phyloP scores from a whole-genome alignment of 2,329 filamentous ascomycete genomes.

The Phoma herbarum region DNA sequence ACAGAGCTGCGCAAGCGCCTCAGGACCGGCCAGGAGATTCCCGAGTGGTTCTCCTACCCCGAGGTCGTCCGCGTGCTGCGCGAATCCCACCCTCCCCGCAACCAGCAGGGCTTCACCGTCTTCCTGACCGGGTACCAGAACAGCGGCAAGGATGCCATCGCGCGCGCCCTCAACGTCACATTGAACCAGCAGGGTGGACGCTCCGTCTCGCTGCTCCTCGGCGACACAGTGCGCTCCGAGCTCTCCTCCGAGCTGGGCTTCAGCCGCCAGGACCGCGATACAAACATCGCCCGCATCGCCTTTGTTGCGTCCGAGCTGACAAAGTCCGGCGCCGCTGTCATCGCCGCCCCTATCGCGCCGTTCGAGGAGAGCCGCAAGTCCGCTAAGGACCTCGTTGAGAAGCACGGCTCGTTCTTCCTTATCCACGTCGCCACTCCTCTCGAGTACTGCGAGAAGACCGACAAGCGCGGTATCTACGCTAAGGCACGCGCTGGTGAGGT shows the following conservation, averaged over 20 bases:
- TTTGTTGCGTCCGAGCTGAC: constrained; percentile 97
- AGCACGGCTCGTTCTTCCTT: constrained; percentile 91
- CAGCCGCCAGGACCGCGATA: constrained; percentile 88
- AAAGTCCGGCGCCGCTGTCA: constrained; percentile 90
- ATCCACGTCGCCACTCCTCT: constrained; percentile 93
- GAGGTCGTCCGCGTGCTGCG: constrained; percentile 96
- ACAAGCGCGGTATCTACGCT: constrained; percentile 89
- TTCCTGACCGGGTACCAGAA: constrained; percentile 98
- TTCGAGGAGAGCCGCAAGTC: constrained; percentile 80
- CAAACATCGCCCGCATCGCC: constrained; percentile 94
- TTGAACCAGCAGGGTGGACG: constrained; percentile 98
- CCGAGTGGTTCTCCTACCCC: constrained; percentile 99
- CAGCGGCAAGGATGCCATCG: constrained; percentile 96
- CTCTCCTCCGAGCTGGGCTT: constrained; percentile 96
- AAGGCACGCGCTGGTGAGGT: constrained; percentile 88
- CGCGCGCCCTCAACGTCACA: constrained; percentile 92
- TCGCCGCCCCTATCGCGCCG: constrained; percentile 94
- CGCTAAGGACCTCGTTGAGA: constrained; percentile 85
- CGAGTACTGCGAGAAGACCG: constrained; percentile 93
- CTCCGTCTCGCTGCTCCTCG: constrained; percentile 90
- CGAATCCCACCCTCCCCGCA: constrained; percentile 92
- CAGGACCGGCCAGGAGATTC: constrained; percentile 90
- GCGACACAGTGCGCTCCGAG: constrained; percentile 93
- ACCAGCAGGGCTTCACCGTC: constrained; percentile 94
- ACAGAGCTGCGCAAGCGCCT: constrained; percentile 90